Evolutionary conservation across 208 protist species (phyloP).

Genomic region (Crithidia expoeki): DNA sequence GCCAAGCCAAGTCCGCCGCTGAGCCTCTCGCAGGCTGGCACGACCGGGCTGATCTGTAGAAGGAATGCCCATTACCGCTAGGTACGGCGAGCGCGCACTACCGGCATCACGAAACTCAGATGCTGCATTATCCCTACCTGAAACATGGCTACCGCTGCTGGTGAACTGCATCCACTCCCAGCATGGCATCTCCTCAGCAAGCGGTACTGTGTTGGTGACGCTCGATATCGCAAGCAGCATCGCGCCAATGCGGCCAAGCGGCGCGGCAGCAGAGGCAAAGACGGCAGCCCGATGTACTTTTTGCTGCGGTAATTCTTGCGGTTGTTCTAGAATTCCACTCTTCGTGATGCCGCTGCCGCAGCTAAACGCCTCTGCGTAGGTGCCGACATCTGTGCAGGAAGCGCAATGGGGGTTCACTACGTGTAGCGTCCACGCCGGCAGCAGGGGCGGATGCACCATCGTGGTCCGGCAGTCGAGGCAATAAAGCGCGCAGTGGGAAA

Average conservation of each 20-base stretch:
- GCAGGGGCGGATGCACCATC: neutral
- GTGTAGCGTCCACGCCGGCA: conserved; percentile 14
- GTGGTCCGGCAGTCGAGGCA: too few relatives aligned
- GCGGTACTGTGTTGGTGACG: neutral
- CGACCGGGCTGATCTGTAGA: conserved; percentile 1
- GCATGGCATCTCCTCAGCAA: neutral
- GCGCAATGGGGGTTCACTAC: neutral
- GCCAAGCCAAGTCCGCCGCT: conserved; percentile 1
- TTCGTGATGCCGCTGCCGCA: too few relatives aligned
- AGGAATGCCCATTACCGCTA: conserved; percentile 8
- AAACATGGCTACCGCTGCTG: neutral
- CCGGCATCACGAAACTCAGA: too few relatives aligned
- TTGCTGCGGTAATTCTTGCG: neutral
- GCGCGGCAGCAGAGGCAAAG: conserved; percentile 9
- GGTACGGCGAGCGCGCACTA: neutral
- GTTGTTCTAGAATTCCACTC: too few relatives aligned
- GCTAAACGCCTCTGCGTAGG: neutral
- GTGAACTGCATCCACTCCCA: neutral
- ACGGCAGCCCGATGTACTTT: neutral
- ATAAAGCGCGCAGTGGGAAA: neutral
- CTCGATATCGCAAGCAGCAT: conserved; percentile 10
- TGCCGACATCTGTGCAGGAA: neutral
- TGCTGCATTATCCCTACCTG: too few relatives aligned
- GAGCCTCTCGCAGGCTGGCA: neutral
- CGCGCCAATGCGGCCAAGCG: conserved; percentile 10